Evolutionary conservation across 2,329 filamentous ascomycete genomes (phyloP).

Genomic region (Penicillium olsonii): DNA sequence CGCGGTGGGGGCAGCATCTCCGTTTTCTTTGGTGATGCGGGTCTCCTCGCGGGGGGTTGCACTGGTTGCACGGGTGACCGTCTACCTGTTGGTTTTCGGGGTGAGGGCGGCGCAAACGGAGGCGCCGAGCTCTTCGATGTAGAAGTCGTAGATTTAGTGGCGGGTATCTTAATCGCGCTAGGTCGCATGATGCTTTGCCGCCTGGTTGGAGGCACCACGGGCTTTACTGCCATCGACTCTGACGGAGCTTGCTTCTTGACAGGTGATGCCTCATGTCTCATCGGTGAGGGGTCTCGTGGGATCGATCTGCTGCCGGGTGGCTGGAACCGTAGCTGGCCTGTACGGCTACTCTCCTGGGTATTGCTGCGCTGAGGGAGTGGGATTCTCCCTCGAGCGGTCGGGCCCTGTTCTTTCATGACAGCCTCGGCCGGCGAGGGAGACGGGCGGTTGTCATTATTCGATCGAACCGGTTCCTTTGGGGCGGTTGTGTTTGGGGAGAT

Average conservation of each 20-base stretch:
- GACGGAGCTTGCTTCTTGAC: slow-evolving; percentile 11
- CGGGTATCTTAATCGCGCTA: slow-evolving; percentile 22
- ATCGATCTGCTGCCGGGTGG: slow-evolving; percentile 18
- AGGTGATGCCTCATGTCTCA: slow-evolving; percentile 5
- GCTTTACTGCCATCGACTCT: slow-evolving; percentile 1
- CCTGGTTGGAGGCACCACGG: slow-evolving; percentile 15
- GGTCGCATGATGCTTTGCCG: slow-evolving; percentile 35
- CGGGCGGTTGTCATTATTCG: slow-evolving; percentile 12
- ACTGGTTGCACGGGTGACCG: slow-evolving; percentile 13
- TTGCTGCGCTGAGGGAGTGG: slow-evolving; percentile 34
- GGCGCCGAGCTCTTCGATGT: slow-evolving; percentile 22
- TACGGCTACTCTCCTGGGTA: slow-evolving; percentile 21
- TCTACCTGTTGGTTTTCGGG: slow-evolving; percentile 21
- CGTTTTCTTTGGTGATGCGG: slow-evolving; percentile 31
- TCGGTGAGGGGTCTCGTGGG: slow-evolving; percentile 20
- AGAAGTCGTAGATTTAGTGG: slow-evolving; percentile 17
- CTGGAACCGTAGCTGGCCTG: slow-evolving; percentile 20
- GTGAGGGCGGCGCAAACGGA: slow-evolving; percentile 23
- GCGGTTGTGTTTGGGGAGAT: slow-evolving; percentile 13
- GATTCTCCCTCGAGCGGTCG: slow-evolving; percentile 29
- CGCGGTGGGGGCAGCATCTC: slow-evolving; percentile 38
- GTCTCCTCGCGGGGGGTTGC: slow-evolving; percentile 10
- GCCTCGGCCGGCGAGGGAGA: slow-evolving; percentile 16
- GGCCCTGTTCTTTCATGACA: slow-evolving; percentile 19
- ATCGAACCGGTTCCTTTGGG: slow-evolving; percentile 13